These are phyloP conservation scores for Peronospora belbahrii DNA, from an alignment of 352 stramenopile species.

Conservation along the genomic window DNA sequence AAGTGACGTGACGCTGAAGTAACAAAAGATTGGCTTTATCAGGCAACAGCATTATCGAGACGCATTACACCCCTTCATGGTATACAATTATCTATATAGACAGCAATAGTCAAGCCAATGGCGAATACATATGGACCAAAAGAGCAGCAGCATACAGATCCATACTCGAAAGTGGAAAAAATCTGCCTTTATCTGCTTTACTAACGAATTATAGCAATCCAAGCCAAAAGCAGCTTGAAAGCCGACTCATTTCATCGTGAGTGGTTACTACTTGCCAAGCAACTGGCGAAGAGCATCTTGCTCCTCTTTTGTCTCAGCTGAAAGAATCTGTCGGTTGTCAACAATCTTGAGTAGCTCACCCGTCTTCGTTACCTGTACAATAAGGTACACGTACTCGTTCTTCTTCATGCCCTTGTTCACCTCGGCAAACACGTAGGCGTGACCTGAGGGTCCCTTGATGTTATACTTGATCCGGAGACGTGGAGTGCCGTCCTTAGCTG, in stretches of 20 bases:
- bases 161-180: constrained; percentile 19
- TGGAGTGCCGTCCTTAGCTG: constrained; percentile 77
- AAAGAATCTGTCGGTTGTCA: constrained; percentile 88
- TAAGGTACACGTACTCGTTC: constrained; percentile 93
- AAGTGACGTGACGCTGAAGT: neutral
- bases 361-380: constrained; percentile 91
- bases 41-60: no score
- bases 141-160: constrained; percentile 4
- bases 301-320: constrained; percentile 64
- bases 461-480: constrained; percentile 91
- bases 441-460: constrained; percentile 86
- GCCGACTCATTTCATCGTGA: constrained; percentile 7
- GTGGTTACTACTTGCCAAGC: constrained; percentile 43
- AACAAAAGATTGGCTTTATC: no score
- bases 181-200: constrained; percentile 9
- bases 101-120: no score
- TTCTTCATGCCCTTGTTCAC: constrained; percentile 89
- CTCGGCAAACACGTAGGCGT: constrained; percentile 90
- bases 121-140: neutral
- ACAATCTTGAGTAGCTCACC: constrained; percentile 86
- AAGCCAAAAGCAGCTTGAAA: constrained; percentile 9
- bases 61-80: no score
- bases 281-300: constrained; percentile 70
- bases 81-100: no score
- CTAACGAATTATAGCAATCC: constrained; percentile 6